Evolutionary conservation across 306 rosid species (phyloP).

Genomic region (Cucurbita moschata): DNA sequence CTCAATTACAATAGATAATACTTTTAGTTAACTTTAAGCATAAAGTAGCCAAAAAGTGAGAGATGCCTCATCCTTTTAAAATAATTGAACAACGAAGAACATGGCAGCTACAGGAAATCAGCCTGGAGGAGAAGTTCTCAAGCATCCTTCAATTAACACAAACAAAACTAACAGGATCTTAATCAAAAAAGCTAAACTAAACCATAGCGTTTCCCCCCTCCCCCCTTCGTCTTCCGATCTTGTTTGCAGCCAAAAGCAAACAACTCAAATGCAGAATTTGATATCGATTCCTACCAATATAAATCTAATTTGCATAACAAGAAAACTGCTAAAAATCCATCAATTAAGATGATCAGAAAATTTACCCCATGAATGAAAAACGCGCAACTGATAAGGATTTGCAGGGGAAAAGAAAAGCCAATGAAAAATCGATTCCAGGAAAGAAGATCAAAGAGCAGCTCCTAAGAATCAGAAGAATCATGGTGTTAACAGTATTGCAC

Average conservation of each 20-base stretch:
- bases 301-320: not conserved
- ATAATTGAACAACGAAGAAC: not conserved
- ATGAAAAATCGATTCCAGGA: constrained; percentile 18
- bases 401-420: constrained; percentile 4
- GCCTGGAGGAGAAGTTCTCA: not conserved
- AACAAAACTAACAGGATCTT: not conserved
- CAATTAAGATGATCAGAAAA: constrained; percentile 11
- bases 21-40: not conserved
- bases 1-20: not conserved
- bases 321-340: not conserved
- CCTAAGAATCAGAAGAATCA: constrained; percentile 8
- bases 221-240: not conserved
- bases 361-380: constrained; percentile 51
- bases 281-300: not conserved
- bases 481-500: not conserved
- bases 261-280: not conserved
- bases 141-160: not conserved
- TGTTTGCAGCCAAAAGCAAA: not conserved
- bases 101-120: not conserved
- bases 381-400: constrained; percentile 11
- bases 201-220: not conserved
- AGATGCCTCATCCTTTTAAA: not conserved
- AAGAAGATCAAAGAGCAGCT: constrained; percentile 13
- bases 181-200: not conserved
- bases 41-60: not conserved